Evolutionary conservation across 2,329 filamentous ascomycete species (phyloP), one percentile per base, ranked within the genome.

Genomic region (Neurospora crassa): DNA sequence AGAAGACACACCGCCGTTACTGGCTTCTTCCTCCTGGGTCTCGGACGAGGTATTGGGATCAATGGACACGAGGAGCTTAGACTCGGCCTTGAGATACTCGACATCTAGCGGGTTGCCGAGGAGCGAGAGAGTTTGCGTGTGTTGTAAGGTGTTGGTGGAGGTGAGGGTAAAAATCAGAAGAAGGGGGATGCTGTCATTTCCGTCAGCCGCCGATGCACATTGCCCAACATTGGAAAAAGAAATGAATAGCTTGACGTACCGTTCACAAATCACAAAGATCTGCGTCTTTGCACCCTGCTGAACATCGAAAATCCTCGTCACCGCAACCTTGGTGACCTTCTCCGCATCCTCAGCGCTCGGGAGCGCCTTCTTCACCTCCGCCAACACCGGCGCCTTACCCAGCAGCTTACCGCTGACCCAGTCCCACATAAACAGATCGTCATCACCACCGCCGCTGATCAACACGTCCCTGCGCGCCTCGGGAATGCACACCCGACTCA

Each of bases 371-470:
- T 79, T 79, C 0, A 84, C 83, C 7, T 82, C 79, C 1, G 77
- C 77, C 6, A 87, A 80, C 20, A 93, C 74, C 72, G 87, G 84
- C 2, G 86, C 79, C 75, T 84, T 88, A 34, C 85, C 83, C 0
- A 90, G 77, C 37, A 92, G 78, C 20, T 79, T 80, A 18, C 86
- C 86, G 0, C 80, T 81, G 59, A 82, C 81, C 95, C 95, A 99
- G 74, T 94, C 85, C 94, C 94, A 99, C 0, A 94, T 83, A 73
- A 91, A 88, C 11, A 99, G 78, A 74, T 90, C 87, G 72, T 90
- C 84, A 76, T 98, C 95, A 4, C 95, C 96, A 68, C 95, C 95
- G 11, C 93, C 96, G 6, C 94, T 97, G 41, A 98, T 82, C 40
- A 99, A 85, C 1, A 91, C 75, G n/a, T 89, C 85, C 3, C 85